Conservation (phyloP, 2,329 filamentous ascomycete genomes). For the Colletotrichum orchidophilum region DNA sequence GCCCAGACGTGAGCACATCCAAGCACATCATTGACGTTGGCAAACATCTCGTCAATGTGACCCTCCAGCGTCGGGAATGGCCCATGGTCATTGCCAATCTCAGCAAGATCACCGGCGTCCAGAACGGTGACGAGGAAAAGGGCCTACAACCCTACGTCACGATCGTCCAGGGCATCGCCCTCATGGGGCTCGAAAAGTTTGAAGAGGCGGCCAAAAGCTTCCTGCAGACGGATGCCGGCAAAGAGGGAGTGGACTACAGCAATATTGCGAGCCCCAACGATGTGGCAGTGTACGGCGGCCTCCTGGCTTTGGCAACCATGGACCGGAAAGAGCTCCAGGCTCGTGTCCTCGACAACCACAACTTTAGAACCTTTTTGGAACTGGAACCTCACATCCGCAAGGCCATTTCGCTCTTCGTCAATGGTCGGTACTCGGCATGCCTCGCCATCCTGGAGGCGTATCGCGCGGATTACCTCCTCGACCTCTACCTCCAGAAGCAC, state of each 20-base stretch:
- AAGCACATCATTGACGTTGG: conserved; percentile 87
- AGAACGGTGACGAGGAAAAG: conserved; percentile 56
- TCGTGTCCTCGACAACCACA: conserved; percentile 79
- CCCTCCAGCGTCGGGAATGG: conserved; percentile 83
- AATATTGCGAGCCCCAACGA: conserved; percentile 85
- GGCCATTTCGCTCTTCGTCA: conserved; percentile 88
- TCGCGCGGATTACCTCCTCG: conserved; percentile 86
- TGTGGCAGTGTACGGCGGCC: conserved; percentile 88
- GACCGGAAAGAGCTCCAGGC: conserved; percentile 78
- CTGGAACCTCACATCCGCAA: conserved; percentile 94
- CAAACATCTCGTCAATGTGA: conserved; percentile 79
- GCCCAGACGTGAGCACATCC: conserved; percentile 85
- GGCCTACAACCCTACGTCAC: conserved; percentile 61
- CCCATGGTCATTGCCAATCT: conserved; percentile 67
- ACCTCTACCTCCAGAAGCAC: conserved; percentile 84
- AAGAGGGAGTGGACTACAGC: conserved; percentile 62
- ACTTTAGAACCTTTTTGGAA: conserved; percentile 89
- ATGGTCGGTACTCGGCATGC: conserved; percentile 87
- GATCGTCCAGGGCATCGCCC: conserved; percentile 61
- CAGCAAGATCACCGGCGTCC: conserved; percentile 69
- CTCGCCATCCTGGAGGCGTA: conserved; percentile 84
- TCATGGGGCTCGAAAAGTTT: conserved; percentile 57
- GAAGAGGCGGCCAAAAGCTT: conserved; percentile 77
- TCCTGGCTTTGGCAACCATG: conserved; percentile 92
- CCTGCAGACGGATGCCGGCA: conserved; percentile 62